These are phyloP conservation scores for Sphaerostilbella broomeana DNA, from an alignment of 2,329 filamentous ascomycete genomes.

Conservation along the genomic window DNA sequence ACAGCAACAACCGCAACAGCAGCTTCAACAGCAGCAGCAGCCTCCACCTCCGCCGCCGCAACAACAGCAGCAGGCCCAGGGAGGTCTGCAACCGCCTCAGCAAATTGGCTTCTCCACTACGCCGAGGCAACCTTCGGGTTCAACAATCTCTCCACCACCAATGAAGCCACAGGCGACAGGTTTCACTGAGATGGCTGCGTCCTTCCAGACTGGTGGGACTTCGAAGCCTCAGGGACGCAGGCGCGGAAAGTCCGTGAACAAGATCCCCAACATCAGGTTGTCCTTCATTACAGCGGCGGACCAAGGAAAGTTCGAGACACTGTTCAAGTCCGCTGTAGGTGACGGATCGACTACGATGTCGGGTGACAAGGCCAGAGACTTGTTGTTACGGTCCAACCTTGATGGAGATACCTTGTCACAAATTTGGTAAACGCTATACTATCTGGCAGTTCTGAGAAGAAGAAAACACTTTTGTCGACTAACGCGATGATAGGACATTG, in stretches of 20 bases:
- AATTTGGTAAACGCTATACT: conserved; percentile 62
- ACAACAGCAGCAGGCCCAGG: conserved; percentile 40
- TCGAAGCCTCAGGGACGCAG: conserved; percentile 40
- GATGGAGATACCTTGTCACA: conserved; percentile 82
- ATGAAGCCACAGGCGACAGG: conserved; percentile 62
- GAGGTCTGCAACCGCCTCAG: conserved; percentile 34
- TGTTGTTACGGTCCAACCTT: conserved; percentile 81
- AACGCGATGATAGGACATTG: conserved; percentile 57
- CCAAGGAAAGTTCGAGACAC: conserved; percentile 92
- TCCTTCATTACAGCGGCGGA: conserved; percentile 95
- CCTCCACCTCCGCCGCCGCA: conserved; percentile 36
- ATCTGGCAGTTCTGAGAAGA: no score
- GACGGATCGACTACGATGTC: conserved; percentile 79
- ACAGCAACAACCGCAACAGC: conserved; percentile 39
- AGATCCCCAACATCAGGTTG: conserved; percentile 87
- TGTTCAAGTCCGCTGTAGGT: conserved; percentile 93
- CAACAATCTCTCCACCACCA: conserved; percentile 47
- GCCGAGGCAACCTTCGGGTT: conserved; percentile 42
- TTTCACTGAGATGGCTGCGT: conserved; percentile 60
- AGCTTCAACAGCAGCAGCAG: conserved; percentile 28
- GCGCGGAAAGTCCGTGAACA: conserved; percentile 52
- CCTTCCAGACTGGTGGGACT: conserved; percentile 49
- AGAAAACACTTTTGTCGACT: no score
- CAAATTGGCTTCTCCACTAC: conserved; percentile 41
- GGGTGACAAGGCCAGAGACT: conserved; percentile 84